These are phyloP conservation scores for Neurospora tetrasperma DNA, from an alignment of 495 filamentous ascomycete genomes.

Conservation along the genomic window DNA sequence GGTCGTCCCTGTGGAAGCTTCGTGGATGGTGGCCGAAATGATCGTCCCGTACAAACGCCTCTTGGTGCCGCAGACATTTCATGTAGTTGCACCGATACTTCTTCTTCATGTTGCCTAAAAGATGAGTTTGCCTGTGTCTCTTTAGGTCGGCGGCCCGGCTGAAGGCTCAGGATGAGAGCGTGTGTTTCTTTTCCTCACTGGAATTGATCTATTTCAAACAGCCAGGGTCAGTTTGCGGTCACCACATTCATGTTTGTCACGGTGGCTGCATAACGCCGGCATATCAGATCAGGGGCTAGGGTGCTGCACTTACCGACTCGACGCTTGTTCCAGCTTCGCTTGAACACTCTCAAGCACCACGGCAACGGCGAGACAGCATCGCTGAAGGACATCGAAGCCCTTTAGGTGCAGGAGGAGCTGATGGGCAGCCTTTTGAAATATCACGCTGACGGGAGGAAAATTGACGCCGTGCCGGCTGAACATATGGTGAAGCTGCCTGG, in stretches of 20 bases:
- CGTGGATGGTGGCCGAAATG: conserved; percentile 42
- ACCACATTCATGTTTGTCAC: neutral
- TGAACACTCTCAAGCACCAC: conserved; percentile 1
- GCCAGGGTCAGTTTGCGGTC: neutral
- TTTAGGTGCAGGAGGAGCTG: conserved; percentile 10
- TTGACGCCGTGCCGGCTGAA: neutral
- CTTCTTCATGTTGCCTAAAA: conserved; percentile 22
- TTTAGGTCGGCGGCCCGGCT: conserved; percentile 38
- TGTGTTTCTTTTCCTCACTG: conserved; percentile 7
- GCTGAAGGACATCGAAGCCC: conserved; percentile 4
- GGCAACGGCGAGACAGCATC: conserved; percentile 7
- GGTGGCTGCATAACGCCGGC: neutral
- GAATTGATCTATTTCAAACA: neutral
- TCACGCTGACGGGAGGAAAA: neutral
- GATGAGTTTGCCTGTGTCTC: conserved; percentile 34
- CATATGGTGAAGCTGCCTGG: neutral
- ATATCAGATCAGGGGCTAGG: neutral
- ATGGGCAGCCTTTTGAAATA: conserved; percentile 13
- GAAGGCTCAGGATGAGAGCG: conserved; percentile 26
- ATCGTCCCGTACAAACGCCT: conserved; percentile 33
- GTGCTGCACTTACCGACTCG: conserved; percentile 1
- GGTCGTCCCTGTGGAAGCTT: conserved; percentile 40
- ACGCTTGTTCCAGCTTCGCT: neutral
- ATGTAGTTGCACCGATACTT: conserved; percentile 33
- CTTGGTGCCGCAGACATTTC: conserved; percentile 24